Percentiles rank a stretch among this genome's conserved stretches.
Conservation (phyloP, 768 basidiomycete species). For the Roridomyces roridus region DNA sequence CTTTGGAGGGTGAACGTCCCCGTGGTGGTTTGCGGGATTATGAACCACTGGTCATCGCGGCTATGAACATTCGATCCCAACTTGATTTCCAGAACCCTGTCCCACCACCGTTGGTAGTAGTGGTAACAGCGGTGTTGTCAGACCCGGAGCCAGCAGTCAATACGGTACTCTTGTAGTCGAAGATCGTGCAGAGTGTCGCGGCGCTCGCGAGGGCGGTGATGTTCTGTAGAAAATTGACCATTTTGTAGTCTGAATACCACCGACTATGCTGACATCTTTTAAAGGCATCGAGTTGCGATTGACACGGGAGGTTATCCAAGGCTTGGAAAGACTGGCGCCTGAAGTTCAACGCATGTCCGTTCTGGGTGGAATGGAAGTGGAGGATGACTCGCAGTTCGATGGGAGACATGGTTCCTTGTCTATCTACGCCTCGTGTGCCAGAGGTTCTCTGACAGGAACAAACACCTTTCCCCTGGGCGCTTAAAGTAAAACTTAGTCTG, state of each 20-base stretch:
- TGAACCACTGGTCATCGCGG: neutral
- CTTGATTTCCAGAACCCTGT: neutral
- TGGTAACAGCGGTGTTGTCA: neutral
- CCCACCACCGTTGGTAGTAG: neutral
- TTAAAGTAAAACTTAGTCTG: too few species aligned
- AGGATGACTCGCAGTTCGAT: too few species aligned
- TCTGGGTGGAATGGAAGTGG: too few species aligned
- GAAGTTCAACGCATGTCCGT: too few species aligned
- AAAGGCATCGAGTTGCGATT: neutral
- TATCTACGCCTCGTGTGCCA: too few species aligned
- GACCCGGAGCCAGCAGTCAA: neutral
- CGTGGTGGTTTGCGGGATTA: slow-evolving; percentile 1
- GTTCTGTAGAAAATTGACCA: slow-evolving; percentile 9
- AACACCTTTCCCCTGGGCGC: too few species aligned
- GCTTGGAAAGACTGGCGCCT: too few species aligned
- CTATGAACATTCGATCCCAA: neutral
- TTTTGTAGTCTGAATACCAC: neutral
- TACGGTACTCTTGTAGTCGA: neutral
- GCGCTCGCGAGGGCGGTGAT: slow-evolving; percentile 9
- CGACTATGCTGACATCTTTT: neutral
- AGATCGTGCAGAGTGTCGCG: slow-evolving; percentile 5
- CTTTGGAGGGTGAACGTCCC: slow-evolving; percentile 4
- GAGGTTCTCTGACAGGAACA: too few species aligned
- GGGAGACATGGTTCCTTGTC: too few species aligned
- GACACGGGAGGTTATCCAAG: neutral